phyloP scores from a whole-genome alignment of 2,329 filamentous ascomycete species.

The Penicillium aurantiogriseum region DNA sequence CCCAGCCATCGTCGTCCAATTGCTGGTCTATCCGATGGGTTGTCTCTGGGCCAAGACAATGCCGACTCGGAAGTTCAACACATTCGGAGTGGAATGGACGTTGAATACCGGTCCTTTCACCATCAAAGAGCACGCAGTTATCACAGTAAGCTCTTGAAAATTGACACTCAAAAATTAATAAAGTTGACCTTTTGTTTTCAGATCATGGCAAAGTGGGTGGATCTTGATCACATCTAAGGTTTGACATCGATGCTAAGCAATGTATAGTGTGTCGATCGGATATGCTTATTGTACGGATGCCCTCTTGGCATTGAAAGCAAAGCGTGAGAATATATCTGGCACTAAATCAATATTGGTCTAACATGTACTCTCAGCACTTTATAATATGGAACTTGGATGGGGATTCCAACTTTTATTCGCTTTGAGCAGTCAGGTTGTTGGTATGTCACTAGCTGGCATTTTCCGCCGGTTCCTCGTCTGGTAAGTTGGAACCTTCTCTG shows the following conservation, averaged over 20 bases:
- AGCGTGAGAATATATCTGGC: constrained; percentile 12
- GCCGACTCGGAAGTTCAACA: constrained; percentile 32
- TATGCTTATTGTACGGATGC: constrained; percentile 31
- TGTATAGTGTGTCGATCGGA: constrained; percentile 23
- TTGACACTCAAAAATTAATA: not conserved
- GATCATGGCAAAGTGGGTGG: constrained; percentile 22
- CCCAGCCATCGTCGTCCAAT: constrained; percentile 58
- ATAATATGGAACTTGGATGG: constrained; percentile 25
- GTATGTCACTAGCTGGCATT: constrained; percentile 60
- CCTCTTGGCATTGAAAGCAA: constrained; percentile 25
- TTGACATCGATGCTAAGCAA: not conserved
- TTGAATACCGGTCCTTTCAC: constrained; percentile 41
- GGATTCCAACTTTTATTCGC: constrained; percentile 29
- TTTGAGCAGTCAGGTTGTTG: constrained; percentile 51
- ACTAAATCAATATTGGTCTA: not conserved
- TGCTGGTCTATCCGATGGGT: constrained; percentile 55
- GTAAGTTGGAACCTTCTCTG: constrained; percentile 6
- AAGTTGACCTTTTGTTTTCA: not conserved
- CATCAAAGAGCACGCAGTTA: constrained; percentile 43
- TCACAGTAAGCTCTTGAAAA: constrained; percentile 41
- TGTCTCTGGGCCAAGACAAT: constrained; percentile 35
- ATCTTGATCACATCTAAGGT: not conserved
- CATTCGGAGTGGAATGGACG: constrained; percentile 34
- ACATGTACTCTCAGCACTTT: constrained; percentile 15
- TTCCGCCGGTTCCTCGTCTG: constrained; percentile 63